phyloP scores from a whole-genome alignment of 2,329 filamentous ascomycete species.

The Botrytis squamosa region DNA sequence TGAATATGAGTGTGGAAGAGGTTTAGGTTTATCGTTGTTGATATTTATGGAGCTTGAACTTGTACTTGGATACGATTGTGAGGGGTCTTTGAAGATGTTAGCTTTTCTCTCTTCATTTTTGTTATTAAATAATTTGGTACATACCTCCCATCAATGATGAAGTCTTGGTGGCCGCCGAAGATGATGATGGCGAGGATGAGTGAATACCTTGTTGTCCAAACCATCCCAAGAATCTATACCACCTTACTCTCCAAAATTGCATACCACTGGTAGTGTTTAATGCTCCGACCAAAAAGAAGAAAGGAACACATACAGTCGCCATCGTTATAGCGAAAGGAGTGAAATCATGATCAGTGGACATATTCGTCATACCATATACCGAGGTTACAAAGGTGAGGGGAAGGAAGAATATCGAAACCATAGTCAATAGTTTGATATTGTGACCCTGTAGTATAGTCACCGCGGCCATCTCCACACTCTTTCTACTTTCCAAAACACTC shows the following conservation, averaged over 20 bases:
- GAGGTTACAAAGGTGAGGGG: constrained; percentile 62
- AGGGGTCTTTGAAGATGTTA: background rate
- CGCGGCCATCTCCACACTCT: constrained; percentile 55
- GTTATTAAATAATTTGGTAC: background rate
- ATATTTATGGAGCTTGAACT: background rate
- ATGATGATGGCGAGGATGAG: background rate
- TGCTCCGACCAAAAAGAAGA: constrained; percentile 48
- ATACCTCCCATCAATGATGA: constrained; percentile 1
- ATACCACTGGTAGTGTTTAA: constrained; percentile 43
- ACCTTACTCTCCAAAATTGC: constrained; percentile 34
- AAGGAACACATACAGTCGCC: constrained; percentile 47
- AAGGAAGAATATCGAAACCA: constrained; percentile 55
- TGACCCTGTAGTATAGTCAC: constrained; percentile 57
- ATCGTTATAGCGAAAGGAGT: constrained; percentile 45
- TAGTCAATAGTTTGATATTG: constrained; percentile 59
- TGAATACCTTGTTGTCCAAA: constrained; percentile 19
- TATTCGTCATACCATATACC: constrained; percentile 54
- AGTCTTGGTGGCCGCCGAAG: background rate
- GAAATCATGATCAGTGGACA: constrained; percentile 45
- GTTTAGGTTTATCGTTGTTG: background rate
- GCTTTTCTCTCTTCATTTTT: background rate
- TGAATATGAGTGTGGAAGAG: constrained; percentile 2
- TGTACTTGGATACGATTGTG: background rate
- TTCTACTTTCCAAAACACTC: constrained; percentile 59
- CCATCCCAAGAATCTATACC: constrained; percentile 23